Percentiles rank a stretch among this genome's conserved stretches.
These are phyloP conservation scores for Mucor indicus DNA, from an alignment of 371 early-diverging fungal genomes.

Conservation along the genomic window DNA sequence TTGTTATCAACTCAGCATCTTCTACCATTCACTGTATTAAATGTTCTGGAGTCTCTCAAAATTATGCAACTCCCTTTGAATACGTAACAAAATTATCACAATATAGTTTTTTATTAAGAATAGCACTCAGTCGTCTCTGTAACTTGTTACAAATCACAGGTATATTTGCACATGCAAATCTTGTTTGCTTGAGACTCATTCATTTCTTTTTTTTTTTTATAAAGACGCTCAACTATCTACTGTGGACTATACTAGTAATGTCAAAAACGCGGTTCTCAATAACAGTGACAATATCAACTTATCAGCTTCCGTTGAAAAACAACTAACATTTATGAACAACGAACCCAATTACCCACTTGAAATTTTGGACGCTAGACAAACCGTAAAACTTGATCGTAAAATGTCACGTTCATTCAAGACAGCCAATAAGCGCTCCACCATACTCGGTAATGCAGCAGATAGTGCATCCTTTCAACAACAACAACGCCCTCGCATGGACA, in stretches of 20 bases:
- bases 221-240: constrained; percentile 36
- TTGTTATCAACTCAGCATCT: constrained; percentile 44
- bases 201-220: constrained; percentile 1
- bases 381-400: constrained; percentile 56
- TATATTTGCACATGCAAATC: constrained; percentile 19
- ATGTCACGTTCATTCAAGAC: constrained; percentile 58
- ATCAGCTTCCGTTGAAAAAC: constrained; percentile 18
- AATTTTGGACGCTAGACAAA: constrained; percentile 42
- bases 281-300: constrained; percentile 7
- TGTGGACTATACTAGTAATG: constrained; percentile 37
- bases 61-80: constrained; percentile 19
- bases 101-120: constrained; percentile 84
- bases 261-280: constrained; percentile 15
- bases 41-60: constrained; percentile 26
- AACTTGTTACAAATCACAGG: constrained; percentile 70
- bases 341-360: constrained; percentile 39
- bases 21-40: constrained; percentile 47
- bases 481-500: constrained; percentile 24
- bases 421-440: constrained; percentile 49
- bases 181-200: background rate
- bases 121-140: constrained; percentile 83
- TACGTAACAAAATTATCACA: constrained; percentile 84
- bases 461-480: constrained; percentile 1
- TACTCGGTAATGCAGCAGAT: constrained; percentile 31
- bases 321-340: constrained; percentile 6